Conservation (phyloP, 192 early-diverging fungal genomes). For the Entophlyctis helioformis region DNA sequence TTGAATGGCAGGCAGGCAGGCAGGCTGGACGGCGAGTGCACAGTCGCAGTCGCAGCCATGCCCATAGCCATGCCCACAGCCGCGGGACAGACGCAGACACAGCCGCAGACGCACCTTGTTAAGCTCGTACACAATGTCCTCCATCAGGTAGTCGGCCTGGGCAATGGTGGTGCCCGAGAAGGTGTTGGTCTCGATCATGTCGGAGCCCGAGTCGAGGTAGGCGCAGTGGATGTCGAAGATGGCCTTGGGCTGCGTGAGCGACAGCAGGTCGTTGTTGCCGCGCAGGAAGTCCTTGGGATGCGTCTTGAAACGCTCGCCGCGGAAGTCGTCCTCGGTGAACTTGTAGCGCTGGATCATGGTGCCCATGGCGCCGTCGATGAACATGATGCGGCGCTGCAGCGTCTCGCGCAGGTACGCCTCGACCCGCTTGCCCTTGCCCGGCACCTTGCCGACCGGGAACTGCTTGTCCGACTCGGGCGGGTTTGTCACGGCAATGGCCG, state of each 20-base stretch:
- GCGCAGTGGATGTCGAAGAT: constrained; percentile 82
- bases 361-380: constrained; percentile 95
- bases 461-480: too few relatives aligned
- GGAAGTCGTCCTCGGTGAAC: constrained; percentile 75
- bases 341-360: constrained; percentile 66
- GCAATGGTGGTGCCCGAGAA: constrained; percentile 86
- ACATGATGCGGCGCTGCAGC: constrained; percentile 80
- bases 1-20: too few relatives aligned
- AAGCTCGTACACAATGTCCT: constrained; percentile 78
- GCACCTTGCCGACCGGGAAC: constrained; percentile 30
- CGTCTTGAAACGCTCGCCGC: constrained; percentile 73
- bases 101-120: constrained; percentile 61
- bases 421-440: constrained; percentile 26
- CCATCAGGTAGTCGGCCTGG: constrained; percentile 82
- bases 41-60: too few relatives aligned
- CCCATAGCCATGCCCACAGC: too few relatives aligned
- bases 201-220: constrained; percentile 84
- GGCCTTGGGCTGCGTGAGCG: constrained; percentile 78
- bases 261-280: constrained; percentile 94
- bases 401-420: constrained; percentile 62
- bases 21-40: too few relatives aligned
- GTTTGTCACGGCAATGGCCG: too few relatives aligned
- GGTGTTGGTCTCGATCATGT: constrained; percentile 96
- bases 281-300: constrained; percentile 72
- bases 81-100: too few relatives aligned